These are phyloP conservation scores for Debaryomycetaceae sp. DNA, from an alignment of 1,139 yeast genomes.

Conservation along the genomic window DNA sequence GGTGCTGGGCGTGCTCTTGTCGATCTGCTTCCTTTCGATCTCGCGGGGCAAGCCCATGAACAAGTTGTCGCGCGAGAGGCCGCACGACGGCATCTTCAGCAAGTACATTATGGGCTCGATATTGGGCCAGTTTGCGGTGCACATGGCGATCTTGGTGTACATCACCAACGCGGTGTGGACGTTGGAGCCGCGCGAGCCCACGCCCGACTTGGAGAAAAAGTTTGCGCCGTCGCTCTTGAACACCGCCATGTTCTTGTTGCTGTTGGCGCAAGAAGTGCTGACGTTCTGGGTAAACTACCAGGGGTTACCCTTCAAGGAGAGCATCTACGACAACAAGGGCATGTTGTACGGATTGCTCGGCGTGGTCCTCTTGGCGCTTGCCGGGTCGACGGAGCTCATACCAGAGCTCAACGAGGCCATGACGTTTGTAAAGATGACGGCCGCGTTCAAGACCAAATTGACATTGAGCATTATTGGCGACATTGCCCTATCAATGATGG, in stretches of 20 bases:
- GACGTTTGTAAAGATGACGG: slow-evolving; percentile 81
- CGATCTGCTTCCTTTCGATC: slow-evolving; percentile 91
- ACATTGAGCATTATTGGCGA: slow-evolving; percentile 67
- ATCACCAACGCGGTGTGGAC: slow-evolving; percentile 74
- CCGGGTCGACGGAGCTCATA: slow-evolving; percentile 89
- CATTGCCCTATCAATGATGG: slow-evolving; percentile 65
- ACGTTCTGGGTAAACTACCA: slow-evolving; percentile 97
- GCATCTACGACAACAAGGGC: slow-evolving; percentile 82
- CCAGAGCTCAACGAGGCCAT: slow-evolving; percentile 91
- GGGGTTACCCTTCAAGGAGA: slow-evolving; percentile 94
- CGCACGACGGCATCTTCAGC: slow-evolving; percentile 96
- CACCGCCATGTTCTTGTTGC: slow-evolving; percentile 91
- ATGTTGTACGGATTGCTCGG: slow-evolving; percentile 95
- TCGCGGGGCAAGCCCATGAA: slow-evolving; percentile 90
- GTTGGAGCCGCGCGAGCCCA: slow-evolving; percentile 85
- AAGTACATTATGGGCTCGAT: slow-evolving; percentile 95
- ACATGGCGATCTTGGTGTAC: slow-evolving; percentile 70
- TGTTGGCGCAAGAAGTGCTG: slow-evolving; percentile 92
- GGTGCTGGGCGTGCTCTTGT: slow-evolving; percentile 77
- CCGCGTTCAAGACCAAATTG: slow-evolving; percentile 65
- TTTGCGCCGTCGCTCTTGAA: slow-evolving; percentile 84
- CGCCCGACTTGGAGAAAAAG: slow-evolving; percentile 79
- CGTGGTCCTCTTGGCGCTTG: slow-evolving; percentile 77
- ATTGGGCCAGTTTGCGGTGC: slow-evolving; percentile 91
- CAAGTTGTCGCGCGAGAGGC: slow-evolving; percentile 85